Percentiles rank a stretch among this genome's conserved stretches.
Conservation (phyloP, 108 stramenopile genomes). For the Conticribra weissflogii region DNA sequence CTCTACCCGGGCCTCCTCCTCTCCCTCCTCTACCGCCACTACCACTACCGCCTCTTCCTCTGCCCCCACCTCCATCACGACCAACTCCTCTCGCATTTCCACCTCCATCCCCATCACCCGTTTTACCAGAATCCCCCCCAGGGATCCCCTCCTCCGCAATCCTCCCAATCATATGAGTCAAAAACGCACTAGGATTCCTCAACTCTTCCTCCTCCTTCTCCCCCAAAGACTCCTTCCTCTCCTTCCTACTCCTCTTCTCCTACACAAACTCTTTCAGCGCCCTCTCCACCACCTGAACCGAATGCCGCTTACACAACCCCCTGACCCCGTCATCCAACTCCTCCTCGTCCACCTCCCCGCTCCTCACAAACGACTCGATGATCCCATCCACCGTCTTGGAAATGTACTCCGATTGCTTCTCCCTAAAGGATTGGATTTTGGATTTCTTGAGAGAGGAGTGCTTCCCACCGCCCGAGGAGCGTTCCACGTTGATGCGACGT, state of each 20-base stretch:
- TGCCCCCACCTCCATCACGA: neutral
- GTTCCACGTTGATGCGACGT: constrained; percentile 91
- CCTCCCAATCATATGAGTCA: constrained; percentile 75
- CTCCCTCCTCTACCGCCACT: constrained; percentile 8
- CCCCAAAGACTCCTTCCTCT: constrained; percentile 61
- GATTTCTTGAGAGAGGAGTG: constrained; percentile 67
- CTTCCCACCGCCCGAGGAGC: constrained; percentile 73
- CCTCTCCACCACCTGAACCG: constrained; percentile 73
- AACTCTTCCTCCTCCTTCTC: constrained; percentile 73
- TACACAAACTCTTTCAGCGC: constrained; percentile 80
- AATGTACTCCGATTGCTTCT: constrained; percentile 84
- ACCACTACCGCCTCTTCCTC: constrained; percentile 5
- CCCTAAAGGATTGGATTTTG: constrained; percentile 64
- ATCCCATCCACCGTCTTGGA: constrained; percentile 82
- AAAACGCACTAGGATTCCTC: constrained; percentile 81
- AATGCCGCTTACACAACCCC: constrained; percentile 80
- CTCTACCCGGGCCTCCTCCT: constrained; percentile 18
- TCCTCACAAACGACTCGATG: constrained; percentile 64
- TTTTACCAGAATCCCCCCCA: neutral
- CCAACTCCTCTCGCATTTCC: constrained; percentile 17
- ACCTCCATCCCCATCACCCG: constrained; percentile 7
- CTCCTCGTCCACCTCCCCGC: constrained; percentile 72
- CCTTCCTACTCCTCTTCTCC: constrained; percentile 55
- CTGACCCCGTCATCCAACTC: constrained; percentile 93
- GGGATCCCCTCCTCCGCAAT: constrained; percentile 74